phyloP scores from a whole-genome alignment of 2,329 filamentous ascomycete genomes.

The Phoma sp. region DNA sequence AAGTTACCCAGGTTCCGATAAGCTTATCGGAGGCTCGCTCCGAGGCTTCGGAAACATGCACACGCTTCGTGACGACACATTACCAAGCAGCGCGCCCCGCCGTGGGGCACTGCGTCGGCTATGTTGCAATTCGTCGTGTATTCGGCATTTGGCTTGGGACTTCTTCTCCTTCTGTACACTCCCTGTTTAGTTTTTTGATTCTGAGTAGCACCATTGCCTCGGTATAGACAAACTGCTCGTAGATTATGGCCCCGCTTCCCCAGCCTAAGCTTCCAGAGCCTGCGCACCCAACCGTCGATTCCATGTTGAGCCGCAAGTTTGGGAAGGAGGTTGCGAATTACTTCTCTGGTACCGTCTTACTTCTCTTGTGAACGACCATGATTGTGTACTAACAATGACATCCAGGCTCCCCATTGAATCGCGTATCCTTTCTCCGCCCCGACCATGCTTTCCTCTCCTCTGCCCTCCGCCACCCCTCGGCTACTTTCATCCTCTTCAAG shows the following conservation, averaged over 20 bases:
- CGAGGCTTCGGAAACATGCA: background rate
- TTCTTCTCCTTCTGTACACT: background rate
- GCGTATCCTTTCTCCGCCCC: constrained; percentile 77
- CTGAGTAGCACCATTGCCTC: background rate
- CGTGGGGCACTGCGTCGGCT: constrained; percentile 20
- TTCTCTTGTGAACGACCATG: no score
- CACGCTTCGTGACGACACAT: constrained; percentile 14
- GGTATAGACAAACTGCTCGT: background rate
- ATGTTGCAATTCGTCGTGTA: background rate
- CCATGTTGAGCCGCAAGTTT: constrained; percentile 78
- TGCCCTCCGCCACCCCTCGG: constrained; percentile 70
- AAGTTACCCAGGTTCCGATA: constrained; percentile 1
- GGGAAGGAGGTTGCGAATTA: constrained; percentile 84
- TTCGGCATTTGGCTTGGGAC: background rate
- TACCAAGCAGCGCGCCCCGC: constrained; percentile 21
- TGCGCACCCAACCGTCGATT: constrained; percentile 65
- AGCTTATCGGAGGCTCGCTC: constrained; percentile 12
- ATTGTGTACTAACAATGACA: constrained; percentile 4
- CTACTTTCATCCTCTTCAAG: constrained; percentile 80
- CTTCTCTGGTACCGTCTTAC: constrained; percentile 73
- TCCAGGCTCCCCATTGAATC: constrained; percentile 74
- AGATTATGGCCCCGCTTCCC: constrained; percentile 43
- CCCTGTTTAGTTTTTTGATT: background rate
- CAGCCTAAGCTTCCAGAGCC: constrained; percentile 63
- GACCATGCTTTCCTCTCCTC: constrained; percentile 74